Evolutionary conservation across 305 asterid species (phyloP).

Genomic region (Ilex paraguariensis): DNA sequence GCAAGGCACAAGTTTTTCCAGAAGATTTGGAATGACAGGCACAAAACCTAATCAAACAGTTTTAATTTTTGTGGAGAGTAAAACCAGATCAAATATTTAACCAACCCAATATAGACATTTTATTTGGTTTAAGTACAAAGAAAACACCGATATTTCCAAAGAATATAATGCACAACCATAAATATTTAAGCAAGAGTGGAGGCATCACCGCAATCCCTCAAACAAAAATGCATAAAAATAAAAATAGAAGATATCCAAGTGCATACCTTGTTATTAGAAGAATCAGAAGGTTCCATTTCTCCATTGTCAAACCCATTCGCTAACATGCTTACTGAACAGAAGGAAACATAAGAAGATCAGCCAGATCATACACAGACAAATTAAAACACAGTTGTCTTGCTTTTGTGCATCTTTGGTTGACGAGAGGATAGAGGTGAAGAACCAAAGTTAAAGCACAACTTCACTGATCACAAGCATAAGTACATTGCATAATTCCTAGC

Average conservation of each 20-base stretch:
- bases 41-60: neutral
- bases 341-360: constrained; percentile 4
- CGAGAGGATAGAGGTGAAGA: neutral
- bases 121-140: too few relatives aligned
- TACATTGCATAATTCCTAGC: too few relatives aligned
- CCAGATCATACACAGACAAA: neutral
- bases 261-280: constrained; percentile 30
- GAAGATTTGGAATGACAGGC: neutral
- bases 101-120: neutral
- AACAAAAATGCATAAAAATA: neutral
- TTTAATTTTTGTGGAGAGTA: neutral
- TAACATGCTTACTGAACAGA: constrained; percentile 53
- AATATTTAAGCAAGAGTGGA: neutral
- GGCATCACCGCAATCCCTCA: neutral
- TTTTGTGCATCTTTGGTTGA: neutral
- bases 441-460: neutral
- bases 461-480: neutral
- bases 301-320: constrained; percentile 38
- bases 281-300: constrained; percentile 36
- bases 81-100: neutral
- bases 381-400: neutral
- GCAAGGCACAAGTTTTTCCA: too few relatives aligned
- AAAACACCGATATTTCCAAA: neutral
- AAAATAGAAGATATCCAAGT: neutral
- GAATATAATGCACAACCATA: neutral